Evolutionary conservation across 306 rosid species (phyloP), one percentile per base, ranked within the genome.

Genomic region (Vachellia pachyceras): DNA sequence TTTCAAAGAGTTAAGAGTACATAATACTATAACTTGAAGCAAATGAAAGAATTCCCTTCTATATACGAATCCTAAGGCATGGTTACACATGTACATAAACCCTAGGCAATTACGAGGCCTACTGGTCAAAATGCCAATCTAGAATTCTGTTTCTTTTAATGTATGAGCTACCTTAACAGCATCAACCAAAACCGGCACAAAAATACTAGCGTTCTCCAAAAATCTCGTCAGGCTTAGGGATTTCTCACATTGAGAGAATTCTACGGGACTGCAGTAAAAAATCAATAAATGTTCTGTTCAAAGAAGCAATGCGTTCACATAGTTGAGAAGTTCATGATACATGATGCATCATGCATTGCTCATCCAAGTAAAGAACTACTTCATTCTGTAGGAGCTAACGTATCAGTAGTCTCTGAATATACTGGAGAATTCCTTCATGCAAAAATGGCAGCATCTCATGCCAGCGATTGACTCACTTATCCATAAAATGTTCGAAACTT

Each of bases 41-140:
- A 63, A 29, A 63, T 63, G 68, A 63, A 29, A 63, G 68, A 63
- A 13, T 63, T 63, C 41, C n/a, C 17, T 13, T 61, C 5, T 52
- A 85, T 60, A 75, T 63, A 78, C 77, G 75, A 61, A 5, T 18
- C 37, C 41, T 37, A 44, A 61, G 68, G 63, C 55, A 54, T 78
- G 79, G 50, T 18, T 9, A 50, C 72, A 75, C 78, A 69, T 78
- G 80, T 69, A 69, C 73, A 80, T 76, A 72, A 66, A 79, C 69
- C 50, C 76, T 17, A 66, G 67, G 81, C 69, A 55, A 80, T 8
- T 12, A 18, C 14, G 63, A 69, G 22, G 42, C 29, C 79, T 36
- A 67, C 3, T 9, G 64, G 29, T 55, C 40, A 29, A 50, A 29
- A 65, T 25, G 70, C 76, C 49, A 33, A n/a, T 69, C 40, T 13